Percentiles rank a stretch among this genome's conserved stretches.
These are phyloP conservation scores for Scheffersomyces lignicola DNA, from an alignment of 1,139 yeast genomes.

Conservation along the genomic window DNA sequence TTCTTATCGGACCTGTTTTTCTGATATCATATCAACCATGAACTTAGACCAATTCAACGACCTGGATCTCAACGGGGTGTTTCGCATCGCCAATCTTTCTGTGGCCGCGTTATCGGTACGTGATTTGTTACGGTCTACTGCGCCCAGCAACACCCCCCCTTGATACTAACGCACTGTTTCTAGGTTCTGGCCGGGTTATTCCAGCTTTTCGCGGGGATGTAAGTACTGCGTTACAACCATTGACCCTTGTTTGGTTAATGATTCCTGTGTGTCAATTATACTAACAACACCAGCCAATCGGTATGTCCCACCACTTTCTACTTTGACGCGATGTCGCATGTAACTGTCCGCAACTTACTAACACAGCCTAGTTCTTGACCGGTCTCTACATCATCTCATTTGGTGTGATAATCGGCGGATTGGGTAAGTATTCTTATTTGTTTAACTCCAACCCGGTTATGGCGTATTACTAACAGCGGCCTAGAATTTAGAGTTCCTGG, in stretches of 20 bases:
- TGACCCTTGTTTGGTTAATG: background rate
- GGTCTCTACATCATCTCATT: slow-evolving; percentile 57
- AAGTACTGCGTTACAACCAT: slow-evolving; percentile 22
- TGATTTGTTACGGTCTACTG: slow-evolving; percentile 7
- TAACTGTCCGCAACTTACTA: too few species aligned
- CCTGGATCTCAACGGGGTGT: slow-evolving; percentile 48
- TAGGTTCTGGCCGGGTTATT: slow-evolving; percentile 57
- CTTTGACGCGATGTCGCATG: too few species aligned
- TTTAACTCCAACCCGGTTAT: too few species aligned
- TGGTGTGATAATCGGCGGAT: slow-evolving; percentile 54
- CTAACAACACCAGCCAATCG: slow-evolving; percentile 30
- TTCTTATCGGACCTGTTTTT: too few species aligned
- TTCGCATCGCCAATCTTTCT: slow-evolving; percentile 62
- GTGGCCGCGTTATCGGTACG: slow-evolving; percentile 64
- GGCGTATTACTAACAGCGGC: too few species aligned
- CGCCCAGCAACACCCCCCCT: background rate
- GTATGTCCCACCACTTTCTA: slow-evolving; percentile 18
- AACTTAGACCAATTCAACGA: slow-evolving; percentile 26
- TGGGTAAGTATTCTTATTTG: slow-evolving; percentile 39
- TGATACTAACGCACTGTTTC: slow-evolving; percentile 19
- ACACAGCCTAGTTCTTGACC: slow-evolving; percentile 46
- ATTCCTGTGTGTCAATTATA: slow-evolving; percentile 5
- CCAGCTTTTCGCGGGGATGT: slow-evolving; percentile 60
- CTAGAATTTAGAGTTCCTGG: slow-evolving; percentile 66
- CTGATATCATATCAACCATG: slow-evolving; percentile 14